A percentile compares a stretch with the other conserved stretches of the same genome.
phyloP scores from a whole-genome alignment of 2,329 filamentous ascomycete genomes.

The Chrysoporthe puriensis region DNA sequence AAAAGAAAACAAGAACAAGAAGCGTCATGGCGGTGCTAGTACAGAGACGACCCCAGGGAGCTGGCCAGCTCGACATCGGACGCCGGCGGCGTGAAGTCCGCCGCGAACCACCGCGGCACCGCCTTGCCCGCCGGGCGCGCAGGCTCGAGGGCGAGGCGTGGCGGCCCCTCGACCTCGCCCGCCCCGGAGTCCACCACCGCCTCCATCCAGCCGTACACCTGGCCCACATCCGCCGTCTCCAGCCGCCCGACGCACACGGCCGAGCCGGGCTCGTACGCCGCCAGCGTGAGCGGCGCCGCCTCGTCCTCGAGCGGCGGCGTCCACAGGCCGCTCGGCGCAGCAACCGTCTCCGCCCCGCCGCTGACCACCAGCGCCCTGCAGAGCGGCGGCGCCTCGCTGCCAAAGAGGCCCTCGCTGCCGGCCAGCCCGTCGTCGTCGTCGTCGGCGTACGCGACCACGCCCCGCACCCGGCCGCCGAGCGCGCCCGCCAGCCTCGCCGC shows the following conservation, averaged over 20 bases:
- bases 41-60: conserved; percentile 12
- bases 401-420: not conserved
- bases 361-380: conserved; percentile 20
- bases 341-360: not conserved
- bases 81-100: conserved; percentile 6
- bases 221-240: not conserved
- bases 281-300: not conserved
- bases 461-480: conserved; percentile 13
- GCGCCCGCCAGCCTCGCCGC: not conserved
- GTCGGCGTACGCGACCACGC: conserved; percentile 16
- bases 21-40: not conserved
- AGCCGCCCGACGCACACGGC: not conserved
- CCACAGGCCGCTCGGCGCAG: conserved; percentile 12
- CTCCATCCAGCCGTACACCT: conserved; percentile 8
- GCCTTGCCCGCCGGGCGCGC: not conserved
- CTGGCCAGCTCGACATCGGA: conserved; percentile 13
- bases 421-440: not conserved
- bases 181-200: conserved; percentile 5
- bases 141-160: not conserved
- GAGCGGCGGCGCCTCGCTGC: not conserved
- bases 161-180: not conserved
- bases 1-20: not conserved
- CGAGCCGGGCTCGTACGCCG: conserved; percentile 4
- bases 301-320: conserved; percentile 9
- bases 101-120: conserved; percentile 1